A percentile compares a stretch with the other conserved stretches of the same genome.
phyloP scores from a whole-genome alignment of 768 basidiomycete genomes.

The Leccinum arenicola region DNA sequence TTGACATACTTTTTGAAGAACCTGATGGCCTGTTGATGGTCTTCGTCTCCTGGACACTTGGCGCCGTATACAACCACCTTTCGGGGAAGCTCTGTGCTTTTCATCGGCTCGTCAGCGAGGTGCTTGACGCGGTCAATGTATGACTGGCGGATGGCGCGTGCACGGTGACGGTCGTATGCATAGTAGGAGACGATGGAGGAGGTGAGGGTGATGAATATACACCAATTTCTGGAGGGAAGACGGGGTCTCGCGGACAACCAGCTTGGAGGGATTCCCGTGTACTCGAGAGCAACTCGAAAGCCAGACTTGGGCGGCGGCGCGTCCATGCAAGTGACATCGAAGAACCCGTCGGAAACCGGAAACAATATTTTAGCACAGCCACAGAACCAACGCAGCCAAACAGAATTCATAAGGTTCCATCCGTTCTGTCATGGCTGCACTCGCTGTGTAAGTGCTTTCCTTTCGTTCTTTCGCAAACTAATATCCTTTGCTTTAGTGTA shows the following conservation, averaged over 20 bases:
- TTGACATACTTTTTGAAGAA: conserved; percentile 98
- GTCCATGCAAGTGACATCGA: conserved; percentile 7
- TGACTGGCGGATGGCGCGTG: conserved; percentile 68
- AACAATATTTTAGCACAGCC: conserved; percentile 21
- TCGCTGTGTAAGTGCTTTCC: conserved; percentile 63
- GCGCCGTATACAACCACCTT: conserved; percentile 84
- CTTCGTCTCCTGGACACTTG: conserved; percentile 95
- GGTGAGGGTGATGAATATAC: conserved; percentile 83
- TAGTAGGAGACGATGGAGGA: conserved; percentile 70
- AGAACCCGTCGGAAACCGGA: conserved; percentile 21
- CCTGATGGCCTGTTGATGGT: conserved; percentile 75
- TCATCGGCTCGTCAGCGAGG: conserved; percentile 66
- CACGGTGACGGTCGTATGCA: conserved; percentile 83
- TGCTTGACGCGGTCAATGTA: conserved; percentile 81
- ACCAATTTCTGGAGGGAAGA: conserved; percentile 90
- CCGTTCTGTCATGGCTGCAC: conserved; percentile 52
- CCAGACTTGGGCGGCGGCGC: conserved; percentile 43
- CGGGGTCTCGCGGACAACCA: conserved; percentile 84
- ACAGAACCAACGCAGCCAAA: conserved; percentile 22
- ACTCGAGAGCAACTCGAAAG: conserved; percentile 57
- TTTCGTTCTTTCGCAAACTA: background rate
- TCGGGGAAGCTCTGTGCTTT: conserved; percentile 63
- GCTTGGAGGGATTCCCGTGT: conserved; percentile 66
- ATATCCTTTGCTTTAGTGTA: conserved; percentile 38
- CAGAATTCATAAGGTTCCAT: conserved; percentile 4